A percentile compares a stretch with the other conserved stretches of the same genome.
These are phyloP conservation scores for Mycena polygramma DNA, from an alignment of 768 basidiomycete species.

Conservation along the genomic window DNA sequence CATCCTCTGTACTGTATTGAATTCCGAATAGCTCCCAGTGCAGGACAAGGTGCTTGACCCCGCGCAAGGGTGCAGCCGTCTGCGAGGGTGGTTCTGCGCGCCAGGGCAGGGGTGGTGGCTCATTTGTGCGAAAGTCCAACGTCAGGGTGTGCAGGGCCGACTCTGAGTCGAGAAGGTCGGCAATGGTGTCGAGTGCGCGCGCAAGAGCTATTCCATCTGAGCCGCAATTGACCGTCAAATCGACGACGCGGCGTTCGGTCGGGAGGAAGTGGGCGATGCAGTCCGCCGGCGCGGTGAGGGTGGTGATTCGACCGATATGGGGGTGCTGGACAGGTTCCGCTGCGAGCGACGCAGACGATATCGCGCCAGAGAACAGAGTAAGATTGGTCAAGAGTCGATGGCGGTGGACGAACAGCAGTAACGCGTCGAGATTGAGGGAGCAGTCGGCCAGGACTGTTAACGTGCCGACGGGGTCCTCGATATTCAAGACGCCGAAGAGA, in stretches of 20 bases:
- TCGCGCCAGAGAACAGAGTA: not conserved
- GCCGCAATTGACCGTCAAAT: not conserved
- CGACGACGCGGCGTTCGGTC: not conserved
- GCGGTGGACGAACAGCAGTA: not conserved
- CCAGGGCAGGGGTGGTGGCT: not conserved
- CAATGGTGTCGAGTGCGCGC: not conserved
- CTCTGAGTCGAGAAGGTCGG: not conserved
- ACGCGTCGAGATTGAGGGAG: not conserved
- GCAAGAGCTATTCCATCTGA: not conserved
- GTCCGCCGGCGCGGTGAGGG: not conserved
- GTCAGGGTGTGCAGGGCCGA: not conserved
- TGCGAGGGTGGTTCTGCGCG: not conserved
- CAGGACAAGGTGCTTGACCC: not conserved
- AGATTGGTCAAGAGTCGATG: not conserved
- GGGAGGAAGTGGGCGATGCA: not conserved
- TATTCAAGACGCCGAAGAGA: not conserved
- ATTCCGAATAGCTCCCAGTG: not conserved
- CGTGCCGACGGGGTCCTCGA: not conserved
- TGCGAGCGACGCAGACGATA: not conserved
- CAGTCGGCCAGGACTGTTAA: not conserved
- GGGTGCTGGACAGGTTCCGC: not conserved
- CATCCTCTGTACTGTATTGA: not conserved
- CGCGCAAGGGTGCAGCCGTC: not conserved
- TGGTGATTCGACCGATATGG: not conserved
- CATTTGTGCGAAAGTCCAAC: not conserved